Evolutionary conservation across 1,284 basidiomycete genomes (phyloP), one percentile per base, ranked within the genome.

Genomic region (Mycena sp.): DNA sequence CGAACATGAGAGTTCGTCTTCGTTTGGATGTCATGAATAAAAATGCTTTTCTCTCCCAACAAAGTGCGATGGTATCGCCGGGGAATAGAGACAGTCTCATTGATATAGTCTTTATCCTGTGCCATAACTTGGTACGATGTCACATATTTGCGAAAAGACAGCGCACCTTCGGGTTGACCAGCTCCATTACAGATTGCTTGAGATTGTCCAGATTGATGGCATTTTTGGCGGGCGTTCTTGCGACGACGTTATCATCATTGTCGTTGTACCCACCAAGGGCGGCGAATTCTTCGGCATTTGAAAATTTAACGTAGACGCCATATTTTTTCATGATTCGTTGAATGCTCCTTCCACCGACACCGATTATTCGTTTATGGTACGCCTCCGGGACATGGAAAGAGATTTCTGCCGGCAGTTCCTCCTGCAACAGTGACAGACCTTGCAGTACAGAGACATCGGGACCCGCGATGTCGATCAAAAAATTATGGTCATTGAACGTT

Each of bases 321-420:
- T 93, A 98, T 78, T 98, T 96, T 82, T 99, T 99, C 97, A 99
- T 99, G 78, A 99, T 99, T 64, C 95, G 89, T 77, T 99, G 97
- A 64, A 99, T 99, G 79, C 97, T 99, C 74, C 96, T 93, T 30
- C 97, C 97, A 44, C 96, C 97, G 26, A 99, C 97, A 65, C 97
- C 97, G 70, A 99, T 99, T 77, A 99, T 99, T 66, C 98, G 93
- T 80, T 99, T 99, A 83, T 99, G 97, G 77, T 99, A 99, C 52
- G 90, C 89, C 79, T 99, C 97, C 23, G 98, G 97, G 9, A 99
- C 96, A 78, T 99, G 96, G 87, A 99, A 99, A 25, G 96, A 98
- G 56, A 98, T 93, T 78, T 99, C 97, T n/a, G 98, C 96, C 1
- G 97, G 97, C 19, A 99, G 82, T 78, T 99, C 97, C 76, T 99